A percentile compares a stretch with the other conserved stretches of the same genome.
phyloP scores from a whole-genome alignment of 2,329 filamentous ascomycete species.

The Fusarium domesticum region DNA sequence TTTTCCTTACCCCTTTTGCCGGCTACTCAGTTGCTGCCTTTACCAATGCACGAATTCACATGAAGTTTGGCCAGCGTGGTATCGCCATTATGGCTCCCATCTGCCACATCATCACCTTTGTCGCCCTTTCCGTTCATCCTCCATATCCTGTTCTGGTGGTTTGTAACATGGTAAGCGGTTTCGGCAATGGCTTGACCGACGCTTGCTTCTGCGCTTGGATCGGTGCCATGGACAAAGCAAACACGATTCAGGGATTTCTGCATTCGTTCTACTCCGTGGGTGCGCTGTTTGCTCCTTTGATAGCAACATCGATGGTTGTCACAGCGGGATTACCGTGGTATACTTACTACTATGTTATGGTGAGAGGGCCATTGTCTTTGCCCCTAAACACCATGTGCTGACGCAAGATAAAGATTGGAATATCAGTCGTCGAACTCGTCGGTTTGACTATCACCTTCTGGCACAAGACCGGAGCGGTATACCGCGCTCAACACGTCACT shows the following conservation, averaged over 20 bases:
- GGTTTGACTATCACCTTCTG: constrained; percentile 56
- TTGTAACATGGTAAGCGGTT: constrained; percentile 60
- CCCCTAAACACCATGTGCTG: neutral
- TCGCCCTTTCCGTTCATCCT: constrained; percentile 58
- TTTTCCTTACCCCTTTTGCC: constrained; percentile 62
- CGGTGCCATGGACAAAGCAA: constrained; percentile 65
- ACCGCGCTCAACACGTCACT: constrained; percentile 41
- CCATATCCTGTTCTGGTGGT: constrained; percentile 63
- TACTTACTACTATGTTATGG: constrained; percentile 69
- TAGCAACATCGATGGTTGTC: constrained; percentile 66
- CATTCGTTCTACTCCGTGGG: constrained; percentile 66
- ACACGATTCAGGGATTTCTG: constrained; percentile 63
- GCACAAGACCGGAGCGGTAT: constrained; percentile 53
- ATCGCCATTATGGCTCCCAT: constrained; percentile 60
- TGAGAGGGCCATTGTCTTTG: constrained; percentile 37
- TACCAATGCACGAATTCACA: constrained; percentile 58
- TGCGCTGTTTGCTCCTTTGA: constrained; percentile 59
- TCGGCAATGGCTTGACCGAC: constrained; percentile 63
- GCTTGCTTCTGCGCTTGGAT: constrained; percentile 50
- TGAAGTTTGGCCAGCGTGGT: constrained; percentile 62
- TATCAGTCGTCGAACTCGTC: constrained; percentile 54
- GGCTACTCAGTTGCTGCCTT: constrained; percentile 62
- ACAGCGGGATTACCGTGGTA: constrained; percentile 61
- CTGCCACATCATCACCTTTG: constrained; percentile 60
- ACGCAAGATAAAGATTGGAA: constrained; percentile 33